Percentiles rank a stretch among this genome's conserved stretches.
Conservation (phyloP, 352 stramenopile species). For the Pythium inflatum region DNA sequence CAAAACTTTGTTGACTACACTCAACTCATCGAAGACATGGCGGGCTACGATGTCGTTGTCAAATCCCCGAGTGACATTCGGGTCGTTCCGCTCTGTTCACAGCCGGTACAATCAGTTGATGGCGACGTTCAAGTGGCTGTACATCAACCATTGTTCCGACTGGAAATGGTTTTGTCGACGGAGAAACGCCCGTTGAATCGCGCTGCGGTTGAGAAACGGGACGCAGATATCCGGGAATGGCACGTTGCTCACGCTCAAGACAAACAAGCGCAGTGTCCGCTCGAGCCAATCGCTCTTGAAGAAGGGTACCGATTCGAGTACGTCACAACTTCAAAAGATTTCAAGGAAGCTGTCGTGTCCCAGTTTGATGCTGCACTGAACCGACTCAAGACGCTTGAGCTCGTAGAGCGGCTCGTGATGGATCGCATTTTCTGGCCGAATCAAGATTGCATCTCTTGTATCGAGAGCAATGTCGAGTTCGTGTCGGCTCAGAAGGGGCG, state of each 20-base stretch:
- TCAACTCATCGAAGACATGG: conserved; percentile 71
- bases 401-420: conserved; percentile 94
- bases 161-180: conserved; percentile 69
- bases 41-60: conserved; percentile 59
- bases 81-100: conserved; percentile 20
- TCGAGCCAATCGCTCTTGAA: conserved; percentile 49
- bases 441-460: conserved; percentile 88
- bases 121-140: conserved; percentile 15
- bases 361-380: conserved; percentile 87
- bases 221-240: conserved; percentile 69
- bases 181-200: conserved; percentile 66
- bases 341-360: conserved; percentile 65
- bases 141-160: conserved; percentile 73
- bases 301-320: conserved; percentile 85
- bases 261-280: conserved; percentile 52
- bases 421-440: conserved; percentile 95
- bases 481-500: conserved; percentile 55
- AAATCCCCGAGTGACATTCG: conserved; percentile 49
- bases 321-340: conserved; percentile 60
- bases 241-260: conserved; percentile 54
- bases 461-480: conserved; percentile 72
- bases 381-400: conserved; percentile 81
- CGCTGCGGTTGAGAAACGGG: conserved; percentile 50
- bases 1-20: conserved; percentile 77
- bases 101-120: background rate